Base-by-base conservation (phyloP, 495 filamentous ascomycete species). In the Hypoxylon lienhwacheense region DNA sequence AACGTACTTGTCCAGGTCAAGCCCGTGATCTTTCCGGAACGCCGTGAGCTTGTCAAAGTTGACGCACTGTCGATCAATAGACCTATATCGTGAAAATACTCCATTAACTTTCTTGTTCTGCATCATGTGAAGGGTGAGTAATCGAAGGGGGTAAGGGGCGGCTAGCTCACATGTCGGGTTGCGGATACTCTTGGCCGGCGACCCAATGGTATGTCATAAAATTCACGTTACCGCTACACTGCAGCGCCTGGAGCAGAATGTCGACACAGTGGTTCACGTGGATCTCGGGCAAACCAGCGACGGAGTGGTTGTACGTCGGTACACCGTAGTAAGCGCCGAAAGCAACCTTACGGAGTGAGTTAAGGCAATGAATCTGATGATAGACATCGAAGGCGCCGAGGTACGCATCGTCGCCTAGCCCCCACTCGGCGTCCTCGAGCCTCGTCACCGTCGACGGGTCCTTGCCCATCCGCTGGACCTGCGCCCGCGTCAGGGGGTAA, bases 301-400 rank as follows among this genome's bases (percentile, higher is more conserved):
- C 44, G 1, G 51, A 39, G 21, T 59, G 55, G 19, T 61, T 59
- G 25, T 53, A 40, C 2, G 51, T 36, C 4, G 28, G 46, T 31
- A 60, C n/a, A 32, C 54, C 48, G 45, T 67, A 67, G 34, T 72
- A 72, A 11, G 66, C 63, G 15, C 55, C 44, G 34, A 70, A 73
- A 10, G 63, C 64, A 20, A 62, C 53, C 36, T 67, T 49, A 11
- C 66, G 68, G 1, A 73, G 55, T 6, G 63, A 34, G 21, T 73
- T 70, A 16, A 72, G 37, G 50, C 68, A 73, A 47, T 73, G 66
- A 7, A 73, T 56, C 36, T 66, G 63, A 47, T 71, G 70, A 44
- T 66, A 72, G 4, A 69, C 54, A 21, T 71, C 69, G 22, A 73
- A 42, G 20, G 60, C 45, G 20, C 57, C 70, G 25, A 72, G 61